Evolutionary conservation across 2,329 filamentous ascomycete genomes (phyloP).

Genomic region (Pseudogymnoascus sp.): DNA sequence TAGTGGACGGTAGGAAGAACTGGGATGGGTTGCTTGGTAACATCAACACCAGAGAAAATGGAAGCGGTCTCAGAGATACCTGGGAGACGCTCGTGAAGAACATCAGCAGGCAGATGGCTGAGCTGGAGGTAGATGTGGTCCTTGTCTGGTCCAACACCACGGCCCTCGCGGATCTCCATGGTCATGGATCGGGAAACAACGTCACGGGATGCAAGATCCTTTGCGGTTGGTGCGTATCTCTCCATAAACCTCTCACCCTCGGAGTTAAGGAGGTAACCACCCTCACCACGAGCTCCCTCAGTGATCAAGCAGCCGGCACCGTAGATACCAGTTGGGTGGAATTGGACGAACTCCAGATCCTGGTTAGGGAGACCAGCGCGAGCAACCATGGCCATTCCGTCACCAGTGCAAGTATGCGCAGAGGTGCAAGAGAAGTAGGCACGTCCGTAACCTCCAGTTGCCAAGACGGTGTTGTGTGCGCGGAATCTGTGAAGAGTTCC

Average conservation of each 20-base stretch:
- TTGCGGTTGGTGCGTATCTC: conserved; percentile 92
- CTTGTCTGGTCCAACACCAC: conserved; percentile 93
- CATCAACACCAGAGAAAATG: conserved; percentile 95
- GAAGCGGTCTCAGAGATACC: conserved; percentile 98
- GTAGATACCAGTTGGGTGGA: conserved; percentile 98
- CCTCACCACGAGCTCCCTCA: conserved; percentile 94
- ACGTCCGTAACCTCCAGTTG: conserved; percentile 94
- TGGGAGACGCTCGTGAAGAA: conserved; percentile 91
- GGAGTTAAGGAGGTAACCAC: conserved; percentile 94
- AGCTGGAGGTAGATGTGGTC: conserved; percentile 98
- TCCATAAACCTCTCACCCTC: conserved; percentile 99
- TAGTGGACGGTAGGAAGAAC: conserved; percentile 97
- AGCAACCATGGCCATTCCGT: conserved; percentile 98
- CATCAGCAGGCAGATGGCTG: conserved; percentile 84
- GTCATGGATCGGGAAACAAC: conserved; percentile 98
- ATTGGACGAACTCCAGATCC: conserved; percentile 99
- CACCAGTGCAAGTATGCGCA: conserved; percentile 96
- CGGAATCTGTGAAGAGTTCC: conserved; percentile 96
- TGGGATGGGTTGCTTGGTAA: conserved; percentile 93
- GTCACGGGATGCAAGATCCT: conserved; percentile 93
- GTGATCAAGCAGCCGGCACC: conserved; percentile 97
- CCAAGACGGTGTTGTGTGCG: conserved; percentile 91
- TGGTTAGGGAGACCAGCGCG: conserved; percentile 97
- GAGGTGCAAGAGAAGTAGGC: conserved; percentile 98
- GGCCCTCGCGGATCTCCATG: conserved; percentile 93